Evolutionary conservation across 768 basidiomycete species (phyloP), one percentile per base, ranked within the genome.

Genomic region (Suillus clintonianus): DNA sequence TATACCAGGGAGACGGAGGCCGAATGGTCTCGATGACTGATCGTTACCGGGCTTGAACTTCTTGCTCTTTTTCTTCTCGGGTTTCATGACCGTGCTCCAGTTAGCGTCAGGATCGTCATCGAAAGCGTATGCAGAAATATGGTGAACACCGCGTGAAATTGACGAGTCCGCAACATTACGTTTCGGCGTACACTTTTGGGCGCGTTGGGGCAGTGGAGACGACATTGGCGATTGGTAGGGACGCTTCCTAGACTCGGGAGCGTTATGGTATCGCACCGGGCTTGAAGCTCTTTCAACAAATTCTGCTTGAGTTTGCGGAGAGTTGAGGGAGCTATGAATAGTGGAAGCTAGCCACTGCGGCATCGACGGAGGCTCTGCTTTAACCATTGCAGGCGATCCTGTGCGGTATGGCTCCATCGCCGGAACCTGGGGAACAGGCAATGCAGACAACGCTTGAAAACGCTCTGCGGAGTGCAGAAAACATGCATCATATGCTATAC

Each of bases 21-120:
- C 64, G 34, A 74, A 74, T 1, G 22, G 9, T 8, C 69, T 72
- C 13, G 74, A 74, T 1, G 59, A 72, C 45, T 9, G 63, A 30
- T 61, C n/a, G 24, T 65, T 62, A 8, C 36, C 19, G 0, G 60
- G 24, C n/a, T 51, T 62, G 1, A 36, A 54, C 24, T 24, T 64
- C 36, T 42, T 43, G 6, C 36, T 37, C 10, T 19, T 45, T 19
- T 30, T 54, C 72, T 45, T 67, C 24, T 55, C 56, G 30, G 22
- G 59, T 9, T 34, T 32, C 27, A 22, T 27, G 39, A 65, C 30
- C 39, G 64, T 65, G 27, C 54, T 58, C 64, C 64, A 65, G 24
- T 51, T 57, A 32, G 53, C 63, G 24, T 74, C 73, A 2, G 62
- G 69, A 43, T 74, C 70, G 27, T 67, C 60, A 2, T 62, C 72